Base-by-base conservation (phyloP, 306 rosid species). In the Quercus parvula region DNA sequence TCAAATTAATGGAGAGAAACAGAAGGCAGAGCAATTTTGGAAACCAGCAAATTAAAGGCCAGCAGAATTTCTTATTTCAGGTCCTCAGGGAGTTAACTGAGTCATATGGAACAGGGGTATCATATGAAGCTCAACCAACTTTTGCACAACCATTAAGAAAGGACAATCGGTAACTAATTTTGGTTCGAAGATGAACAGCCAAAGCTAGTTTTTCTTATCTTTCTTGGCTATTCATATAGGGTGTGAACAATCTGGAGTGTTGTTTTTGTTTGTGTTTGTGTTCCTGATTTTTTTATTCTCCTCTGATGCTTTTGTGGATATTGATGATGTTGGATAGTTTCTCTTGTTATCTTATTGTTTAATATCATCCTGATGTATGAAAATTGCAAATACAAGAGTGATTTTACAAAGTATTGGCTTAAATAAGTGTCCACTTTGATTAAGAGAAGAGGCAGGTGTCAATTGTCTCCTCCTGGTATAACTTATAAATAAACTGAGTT, bases 271-370 rank as follows among this genome's bases (percentile, higher is more conserved):
- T 87, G 76, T 83, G 79, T 57, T 59, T 87, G 85, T 77, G 79
- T 87, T 84, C 59, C 78, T 83, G 78, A 81, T 83, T 78, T 75
- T 79, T 78, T 71, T 38, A 10, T 35, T 4, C 72, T 54, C 28
- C 64, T 76, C 72, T 75, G 77, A 61, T 62, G 81, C 74, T 63
- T 81, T 91, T 78, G 85, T 87, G 87, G 82, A 92, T 75, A 89
- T 71, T 78, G 75, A 74, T 81, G 74, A 62, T 85, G 88, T 80
- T 62, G 81, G 55, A 68, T 78, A 75, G 75, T 55, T 66, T 12
- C 71, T 62, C 14, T 80, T 73, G 75, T 81, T 44, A n/a, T 64
- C 38, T 71, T 46, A 25, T 18, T 76, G 79, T 81, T 80, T 74
- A 81, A 72, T 59, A 22, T 19, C 66, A 59, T 59, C 27, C 54